phyloP scores from a whole-genome alignment of 345 rosid species.

The Microthlaspi erraticum region DNA sequence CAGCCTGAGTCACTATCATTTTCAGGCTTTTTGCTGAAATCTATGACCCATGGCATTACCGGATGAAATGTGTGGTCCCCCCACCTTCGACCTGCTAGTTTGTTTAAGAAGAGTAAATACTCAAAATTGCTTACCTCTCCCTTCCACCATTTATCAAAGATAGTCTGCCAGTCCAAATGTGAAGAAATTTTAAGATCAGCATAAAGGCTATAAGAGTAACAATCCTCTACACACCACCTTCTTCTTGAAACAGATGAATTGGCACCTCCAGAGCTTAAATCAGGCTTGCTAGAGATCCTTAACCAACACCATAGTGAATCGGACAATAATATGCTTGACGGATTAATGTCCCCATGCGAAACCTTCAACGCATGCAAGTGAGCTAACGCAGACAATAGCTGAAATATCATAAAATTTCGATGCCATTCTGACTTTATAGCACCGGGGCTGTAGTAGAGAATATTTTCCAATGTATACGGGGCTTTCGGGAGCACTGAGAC shows the following conservation, averaged over 20 bases:
- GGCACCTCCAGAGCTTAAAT: constrained; percentile 39
- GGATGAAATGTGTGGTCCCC: constrained; percentile 93
- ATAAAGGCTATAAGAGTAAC: constrained; percentile 62
- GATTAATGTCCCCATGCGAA: constrained; percentile 73
- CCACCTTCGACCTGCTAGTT: constrained; percentile 94
- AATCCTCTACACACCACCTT: constrained; percentile 55
- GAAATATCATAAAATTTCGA: constrained; percentile 67
- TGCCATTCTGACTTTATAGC: constrained; percentile 80
- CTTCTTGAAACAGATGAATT: constrained; percentile 41
- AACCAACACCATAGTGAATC: constrained; percentile 80
- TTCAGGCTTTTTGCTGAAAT: constrained; percentile 80
- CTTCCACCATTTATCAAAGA: constrained; percentile 80
- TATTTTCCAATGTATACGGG: constrained; percentile 70
- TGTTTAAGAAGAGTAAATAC: constrained; percentile 79
- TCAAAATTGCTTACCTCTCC: constrained; percentile 92
- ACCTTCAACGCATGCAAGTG: constrained; percentile 69
- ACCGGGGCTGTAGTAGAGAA: constrained; percentile 77
- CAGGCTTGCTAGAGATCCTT: constrained; percentile 50
- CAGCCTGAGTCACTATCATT: constrained; percentile 77
- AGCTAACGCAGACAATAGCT: constrained; percentile 74
- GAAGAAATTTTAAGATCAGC: constrained; percentile 67
- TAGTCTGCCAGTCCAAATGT: constrained; percentile 64
- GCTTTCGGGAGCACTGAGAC: constrained; percentile 71
- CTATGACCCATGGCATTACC: constrained; percentile 96
- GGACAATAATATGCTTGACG: constrained; percentile 70